phyloP scores from a whole-genome alignment of 768 basidiomycete species.

The Daedalea quercina region DNA sequence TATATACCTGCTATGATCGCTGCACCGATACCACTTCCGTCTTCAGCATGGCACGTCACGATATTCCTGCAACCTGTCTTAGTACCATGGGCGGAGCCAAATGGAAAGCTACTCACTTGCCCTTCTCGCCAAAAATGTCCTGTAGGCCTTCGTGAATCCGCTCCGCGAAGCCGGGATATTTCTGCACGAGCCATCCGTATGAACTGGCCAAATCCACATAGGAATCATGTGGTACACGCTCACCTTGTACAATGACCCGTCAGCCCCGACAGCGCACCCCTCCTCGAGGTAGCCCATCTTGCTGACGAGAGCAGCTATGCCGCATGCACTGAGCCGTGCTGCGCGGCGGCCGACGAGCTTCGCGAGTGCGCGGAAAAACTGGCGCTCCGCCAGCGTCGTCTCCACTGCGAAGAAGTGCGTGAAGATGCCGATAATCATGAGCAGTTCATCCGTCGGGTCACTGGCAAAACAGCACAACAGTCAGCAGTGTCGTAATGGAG shows the following conservation, averaged over 20 bases:
- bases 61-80: constrained; percentile 45
- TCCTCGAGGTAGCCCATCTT: constrained; percentile 93
- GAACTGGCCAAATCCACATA: background rate
- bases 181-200: constrained; percentile 41
- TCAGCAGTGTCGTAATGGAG: background rate
- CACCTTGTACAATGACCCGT: constrained; percentile 94
- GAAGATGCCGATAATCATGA: constrained; percentile 97
- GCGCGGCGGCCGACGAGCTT: constrained; percentile 85
- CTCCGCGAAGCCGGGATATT: constrained; percentile 96
- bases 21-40: constrained; percentile 91
- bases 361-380: constrained; percentile 94
- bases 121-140: constrained; percentile 96
- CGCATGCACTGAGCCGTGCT: constrained; percentile 87
- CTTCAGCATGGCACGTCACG: constrained; percentile 78
- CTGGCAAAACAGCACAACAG: constrained; percentile 29
- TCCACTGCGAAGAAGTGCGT: constrained; percentile 95
- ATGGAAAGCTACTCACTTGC: constrained; percentile 48
- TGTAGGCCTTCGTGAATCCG: constrained; percentile 87
- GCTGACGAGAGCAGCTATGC: constrained; percentile 93
- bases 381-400: constrained; percentile 92
- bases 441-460: constrained; percentile 92
- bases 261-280: constrained; percentile 84
- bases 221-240: constrained; percentile 20
- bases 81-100: background rate
- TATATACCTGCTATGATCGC: constrained; percentile 85